Evolutionary conservation across 257 asterid species (phyloP).

Genomic region (Nemophila menziesii): DNA sequence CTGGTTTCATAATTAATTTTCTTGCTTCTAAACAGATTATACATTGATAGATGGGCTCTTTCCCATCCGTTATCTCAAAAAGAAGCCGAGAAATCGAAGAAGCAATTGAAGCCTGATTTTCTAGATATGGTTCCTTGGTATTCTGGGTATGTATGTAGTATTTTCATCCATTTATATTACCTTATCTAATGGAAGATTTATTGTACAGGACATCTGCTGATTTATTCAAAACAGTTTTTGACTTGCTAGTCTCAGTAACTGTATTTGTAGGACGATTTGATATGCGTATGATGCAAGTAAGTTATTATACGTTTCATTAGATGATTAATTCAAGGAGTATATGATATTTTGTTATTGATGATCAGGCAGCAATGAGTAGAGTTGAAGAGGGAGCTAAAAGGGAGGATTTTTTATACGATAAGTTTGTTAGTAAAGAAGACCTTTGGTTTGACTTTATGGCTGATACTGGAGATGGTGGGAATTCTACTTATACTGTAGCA

Average conservation of each 20-base stretch:
- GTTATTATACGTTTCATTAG: background rate
- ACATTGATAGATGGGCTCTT: conserved; percentile 79
- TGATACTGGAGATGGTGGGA: conserved; percentile 99
- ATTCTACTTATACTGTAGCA: conserved; percentile 84
- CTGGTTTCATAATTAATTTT: too few relatives aligned
- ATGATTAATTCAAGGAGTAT: background rate
- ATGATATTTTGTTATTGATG: background rate
- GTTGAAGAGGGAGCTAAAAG: conserved; percentile 72
- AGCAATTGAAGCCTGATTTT: conserved; percentile 91
- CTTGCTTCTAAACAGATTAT: background rate
- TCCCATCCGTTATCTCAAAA: conserved; percentile 84
- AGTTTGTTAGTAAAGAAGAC: conserved; percentile 69
- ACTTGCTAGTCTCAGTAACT: conserved; percentile 89
- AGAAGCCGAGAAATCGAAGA: conserved; percentile 77
- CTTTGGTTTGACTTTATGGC: conserved; percentile 99
- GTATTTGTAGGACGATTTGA: conserved; percentile 99
- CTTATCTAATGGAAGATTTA: conserved; percentile 14
- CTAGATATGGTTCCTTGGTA: conserved; percentile 99
- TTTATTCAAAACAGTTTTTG: conserved; percentile 94
- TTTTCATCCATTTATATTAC: background rate
- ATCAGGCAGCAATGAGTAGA: conserved; percentile 92
- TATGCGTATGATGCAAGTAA: conserved; percentile 99
- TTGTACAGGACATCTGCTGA: conserved; percentile 90
- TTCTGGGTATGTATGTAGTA: conserved; percentile 54
- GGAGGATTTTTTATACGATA: conserved; percentile 82